Evolutionary conservation across 2,329 filamentous ascomycete species (phyloP).

Genomic region (Sclerotinia nivalis): DNA sequence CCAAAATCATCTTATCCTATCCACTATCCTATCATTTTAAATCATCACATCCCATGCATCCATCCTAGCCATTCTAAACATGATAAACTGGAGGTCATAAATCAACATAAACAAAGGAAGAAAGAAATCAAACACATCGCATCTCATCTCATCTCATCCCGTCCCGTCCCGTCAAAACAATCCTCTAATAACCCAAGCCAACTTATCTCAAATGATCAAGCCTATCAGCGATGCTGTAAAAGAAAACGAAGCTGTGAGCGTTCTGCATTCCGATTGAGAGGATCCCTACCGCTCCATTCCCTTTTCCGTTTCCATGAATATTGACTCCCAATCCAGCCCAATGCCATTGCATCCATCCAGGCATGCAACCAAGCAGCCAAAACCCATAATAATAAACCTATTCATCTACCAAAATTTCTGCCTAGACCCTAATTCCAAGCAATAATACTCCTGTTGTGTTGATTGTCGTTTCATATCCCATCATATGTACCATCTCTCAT

Average conservation of each 20-base stretch:
- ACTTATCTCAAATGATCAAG: background rate
- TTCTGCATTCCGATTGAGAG: background rate
- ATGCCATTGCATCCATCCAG: background rate
- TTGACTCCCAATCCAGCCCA: background rate
- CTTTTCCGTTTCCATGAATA: background rate
- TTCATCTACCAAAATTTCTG: background rate
- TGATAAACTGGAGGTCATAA: no score
- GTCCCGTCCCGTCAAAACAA: background rate
- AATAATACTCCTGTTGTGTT: background rate
- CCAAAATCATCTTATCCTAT: no score
- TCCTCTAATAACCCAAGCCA: background rate
- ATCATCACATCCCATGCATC: background rate
- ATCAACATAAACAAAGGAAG: no score
- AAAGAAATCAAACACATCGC: no score
- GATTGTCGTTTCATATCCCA: background rate
- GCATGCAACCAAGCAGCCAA: background rate
- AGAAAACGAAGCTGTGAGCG: background rate
- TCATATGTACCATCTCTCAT: conserved; percentile 12
- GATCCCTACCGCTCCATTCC: background rate
- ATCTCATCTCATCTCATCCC: background rate
- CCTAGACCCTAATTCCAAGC: background rate
- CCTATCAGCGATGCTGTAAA: background rate
- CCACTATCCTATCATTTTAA: no score
- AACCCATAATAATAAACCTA: background rate
- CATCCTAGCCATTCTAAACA: background rate